Conservation (phyloP, 495 filamentous ascomycete genomes). For the Staphylotrichum longicolle region DNA sequence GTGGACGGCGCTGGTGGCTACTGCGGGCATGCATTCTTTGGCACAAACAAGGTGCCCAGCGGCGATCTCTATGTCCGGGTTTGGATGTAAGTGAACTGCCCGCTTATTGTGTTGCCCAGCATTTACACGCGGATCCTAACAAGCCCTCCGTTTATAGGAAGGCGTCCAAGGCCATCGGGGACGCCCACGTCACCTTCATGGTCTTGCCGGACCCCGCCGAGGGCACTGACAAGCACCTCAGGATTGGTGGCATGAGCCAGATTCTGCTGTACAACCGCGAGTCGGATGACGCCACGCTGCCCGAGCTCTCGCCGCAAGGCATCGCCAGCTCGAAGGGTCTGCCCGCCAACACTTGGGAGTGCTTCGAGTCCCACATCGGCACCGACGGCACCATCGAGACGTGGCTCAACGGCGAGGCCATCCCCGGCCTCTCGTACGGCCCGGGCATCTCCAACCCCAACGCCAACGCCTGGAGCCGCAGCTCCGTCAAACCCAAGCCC, state of each 20-base stretch:
- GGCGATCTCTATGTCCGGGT: slow-evolving; percentile 56
- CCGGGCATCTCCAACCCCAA: slow-evolving; percentile 48
- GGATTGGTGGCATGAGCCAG: slow-evolving; percentile 56
- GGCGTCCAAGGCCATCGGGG: slow-evolving; percentile 51
- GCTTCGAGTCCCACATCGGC: slow-evolving; percentile 58
- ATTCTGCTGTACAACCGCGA: slow-evolving; percentile 63
- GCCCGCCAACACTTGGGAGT: slow-evolving; percentile 50
- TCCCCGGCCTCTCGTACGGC: slow-evolving; percentile 50
- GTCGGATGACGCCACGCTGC: slow-evolving; percentile 58
- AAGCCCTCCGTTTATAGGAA: slow-evolving; percentile 37
- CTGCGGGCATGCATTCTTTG: slow-evolving; percentile 60
- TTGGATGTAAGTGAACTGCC: slow-evolving; percentile 46
- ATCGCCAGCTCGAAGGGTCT: slow-evolving; percentile 51
- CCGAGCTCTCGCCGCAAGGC: slow-evolving; percentile 56
- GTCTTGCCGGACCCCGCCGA: slow-evolving; percentile 59
- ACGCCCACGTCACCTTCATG: slow-evolving; percentile 58
- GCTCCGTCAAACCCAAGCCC: slow-evolving; percentile 46
- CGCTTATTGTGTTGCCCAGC: too few relatives aligned
- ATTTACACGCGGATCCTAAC: neutral
- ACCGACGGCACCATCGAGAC: slow-evolving; percentile 56
- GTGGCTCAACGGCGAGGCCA: slow-evolving; percentile 51
- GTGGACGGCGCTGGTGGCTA: slow-evolving; percentile 55
- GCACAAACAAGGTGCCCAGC: slow-evolving; percentile 52
- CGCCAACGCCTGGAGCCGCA: slow-evolving; percentile 51
- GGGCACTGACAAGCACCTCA: slow-evolving; percentile 54